phyloP scores from a whole-genome alignment of 257 asterid species.

The Solanum verrucosum region DNA sequence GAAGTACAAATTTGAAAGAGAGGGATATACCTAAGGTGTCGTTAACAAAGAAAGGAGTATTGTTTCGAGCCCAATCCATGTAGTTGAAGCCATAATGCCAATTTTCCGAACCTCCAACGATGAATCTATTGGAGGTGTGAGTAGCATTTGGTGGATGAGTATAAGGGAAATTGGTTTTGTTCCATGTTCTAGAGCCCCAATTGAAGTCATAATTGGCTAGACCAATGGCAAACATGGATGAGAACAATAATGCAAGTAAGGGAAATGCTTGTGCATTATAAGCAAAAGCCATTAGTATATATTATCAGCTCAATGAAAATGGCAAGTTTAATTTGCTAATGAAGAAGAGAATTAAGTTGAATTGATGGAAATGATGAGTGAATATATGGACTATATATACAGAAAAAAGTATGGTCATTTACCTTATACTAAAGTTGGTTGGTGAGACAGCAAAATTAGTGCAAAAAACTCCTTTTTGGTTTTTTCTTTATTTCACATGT shows the following conservation, averaged over 20 bases:
- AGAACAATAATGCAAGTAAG: not conserved
- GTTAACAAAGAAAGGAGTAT: conserved; percentile 47
- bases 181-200: conserved; percentile 18
- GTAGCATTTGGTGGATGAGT: conserved; percentile 18
- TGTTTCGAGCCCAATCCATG: conserved; percentile 58
- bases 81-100: conserved; percentile 72
- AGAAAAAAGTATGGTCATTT: no score
- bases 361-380: no score
- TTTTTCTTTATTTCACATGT: no score
- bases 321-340: not conserved
- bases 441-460: no score
- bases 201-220: conserved; percentile 27
- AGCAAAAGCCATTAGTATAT: conserved; percentile 12
- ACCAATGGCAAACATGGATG: conserved; percentile 17
- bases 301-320: no score
- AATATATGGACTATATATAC: no score
- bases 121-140: conserved; percentile 17
- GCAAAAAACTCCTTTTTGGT: no score
- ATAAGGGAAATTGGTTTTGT: conserved; percentile 21
- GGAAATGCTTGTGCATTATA: not conserved
- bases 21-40: conserved; percentile 40
- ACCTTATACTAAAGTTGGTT: no score
- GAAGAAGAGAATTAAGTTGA: not conserved
- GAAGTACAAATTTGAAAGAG: not conserved
- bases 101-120: conserved; percentile 47